phyloP scores from a whole-genome alignment of 257 asterid species.

The Coffea canephora region DNA sequence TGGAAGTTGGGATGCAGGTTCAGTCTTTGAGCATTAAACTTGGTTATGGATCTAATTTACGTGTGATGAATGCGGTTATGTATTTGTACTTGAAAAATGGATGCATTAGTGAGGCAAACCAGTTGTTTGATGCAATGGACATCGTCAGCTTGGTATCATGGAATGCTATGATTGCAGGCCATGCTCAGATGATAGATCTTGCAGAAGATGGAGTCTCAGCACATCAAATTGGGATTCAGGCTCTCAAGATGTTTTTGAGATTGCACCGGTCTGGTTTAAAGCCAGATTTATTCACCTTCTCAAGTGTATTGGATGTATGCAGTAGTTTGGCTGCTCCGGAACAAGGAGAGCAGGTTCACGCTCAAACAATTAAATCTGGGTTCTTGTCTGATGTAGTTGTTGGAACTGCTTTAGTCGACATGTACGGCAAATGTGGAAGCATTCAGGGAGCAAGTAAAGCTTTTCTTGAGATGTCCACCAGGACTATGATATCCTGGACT shows the following conservation, averaged over 20 bases:
- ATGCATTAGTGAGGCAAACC: conserved; percentile 55
- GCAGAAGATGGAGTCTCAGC: conserved; percentile 52
- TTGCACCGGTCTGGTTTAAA: conserved; percentile 57
- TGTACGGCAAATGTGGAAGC: conserved; percentile 92
- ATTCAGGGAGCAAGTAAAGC: conserved; percentile 70
- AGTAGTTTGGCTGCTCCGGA: conserved; percentile 72
- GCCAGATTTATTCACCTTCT: conserved; percentile 78
- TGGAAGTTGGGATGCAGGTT: conserved; percentile 63
- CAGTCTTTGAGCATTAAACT: conserved; percentile 64
- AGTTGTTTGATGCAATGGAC: conserved; percentile 65
- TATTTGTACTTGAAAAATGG: conserved; percentile 79
- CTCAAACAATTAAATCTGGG: conserved; percentile 71
- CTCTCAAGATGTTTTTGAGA: conserved; percentile 59
- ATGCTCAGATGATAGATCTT: conserved; percentile 57
- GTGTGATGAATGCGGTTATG: conserved; percentile 63
- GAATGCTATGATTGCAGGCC: conserved; percentile 93
- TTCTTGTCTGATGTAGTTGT: conserved; percentile 70
- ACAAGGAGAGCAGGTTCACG: conserved; percentile 93
- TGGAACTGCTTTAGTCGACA: conserved; percentile 81
- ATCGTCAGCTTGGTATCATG: conserved; percentile 59
- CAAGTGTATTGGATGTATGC: conserved; percentile 68
- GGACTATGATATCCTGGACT: conserved; percentile 92
- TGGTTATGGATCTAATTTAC: conserved; percentile 54
- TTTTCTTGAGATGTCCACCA: conserved; percentile 66
- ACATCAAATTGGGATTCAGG: conserved; percentile 60